Conservation (phyloP, 768 basidiomycete genomes). For the Guyanaporus albipodus region DNA sequence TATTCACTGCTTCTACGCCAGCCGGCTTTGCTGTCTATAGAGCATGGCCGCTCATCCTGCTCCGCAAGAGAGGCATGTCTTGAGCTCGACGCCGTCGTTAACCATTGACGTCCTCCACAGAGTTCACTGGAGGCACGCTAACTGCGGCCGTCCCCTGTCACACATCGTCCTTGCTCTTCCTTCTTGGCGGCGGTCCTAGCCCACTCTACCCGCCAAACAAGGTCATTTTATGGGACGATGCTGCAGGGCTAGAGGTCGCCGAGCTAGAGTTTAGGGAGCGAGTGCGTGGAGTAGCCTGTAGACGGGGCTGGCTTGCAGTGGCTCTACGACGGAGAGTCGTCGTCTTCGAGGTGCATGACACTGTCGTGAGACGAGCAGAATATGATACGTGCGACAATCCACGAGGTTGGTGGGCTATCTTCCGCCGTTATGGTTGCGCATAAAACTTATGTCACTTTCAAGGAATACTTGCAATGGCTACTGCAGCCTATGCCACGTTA, state of each 20-base stretch:
- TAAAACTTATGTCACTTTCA: conserved; percentile 15
- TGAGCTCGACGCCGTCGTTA: neutral
- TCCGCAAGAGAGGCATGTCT: conserved; percentile 73
- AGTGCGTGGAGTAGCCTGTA: conserved; percentile 74
- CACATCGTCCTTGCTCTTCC: conserved; percentile 76
- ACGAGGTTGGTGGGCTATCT: conserved; percentile 52
- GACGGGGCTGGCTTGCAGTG: conserved; percentile 82
- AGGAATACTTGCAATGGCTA: conserved; percentile 81
- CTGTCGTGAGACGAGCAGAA: conserved; percentile 61
- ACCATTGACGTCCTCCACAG: conserved; percentile 37
- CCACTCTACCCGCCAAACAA: conserved; percentile 91
- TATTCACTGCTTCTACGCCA: conserved; percentile 77
- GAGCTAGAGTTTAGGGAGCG: conserved; percentile 87
- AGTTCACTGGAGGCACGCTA: conserved; percentile 75
- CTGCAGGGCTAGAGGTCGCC: conserved; percentile 68
- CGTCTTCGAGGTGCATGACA: conserved; percentile 65
- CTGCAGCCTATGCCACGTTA: conserved; percentile 72
- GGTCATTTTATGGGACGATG: conserved; percentile 87
- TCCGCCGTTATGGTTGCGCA: conserved; percentile 1
- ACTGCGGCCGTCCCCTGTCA: conserved; percentile 76
- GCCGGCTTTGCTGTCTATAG: conserved; percentile 83
- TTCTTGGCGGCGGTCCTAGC: conserved; percentile 83
- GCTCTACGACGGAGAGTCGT: conserved; percentile 76
- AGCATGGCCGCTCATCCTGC: conserved; percentile 67
- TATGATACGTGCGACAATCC: conserved; percentile 90